Conservation (phyloP, 2,329 filamentous ascomycete genomes). For the Aspergillus glaucus region DNA sequence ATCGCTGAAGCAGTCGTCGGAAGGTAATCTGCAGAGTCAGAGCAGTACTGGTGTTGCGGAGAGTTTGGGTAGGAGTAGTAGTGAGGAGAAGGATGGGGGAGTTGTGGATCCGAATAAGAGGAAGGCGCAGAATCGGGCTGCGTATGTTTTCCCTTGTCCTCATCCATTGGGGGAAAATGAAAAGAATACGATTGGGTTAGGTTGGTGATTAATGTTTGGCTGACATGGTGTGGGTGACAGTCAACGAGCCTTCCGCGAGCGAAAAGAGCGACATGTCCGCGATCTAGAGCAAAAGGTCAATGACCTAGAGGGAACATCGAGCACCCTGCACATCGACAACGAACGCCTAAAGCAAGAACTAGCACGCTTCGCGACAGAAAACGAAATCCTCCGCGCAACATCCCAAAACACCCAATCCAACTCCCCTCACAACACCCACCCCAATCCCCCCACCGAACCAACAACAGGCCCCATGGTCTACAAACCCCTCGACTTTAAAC, state of each 20-base stretch:
- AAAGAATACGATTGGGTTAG: conserved; percentile 45
- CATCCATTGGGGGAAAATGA: conserved; percentile 52
- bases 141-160: conserved; percentile 48
- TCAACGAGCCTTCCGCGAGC: conserved; percentile 91
- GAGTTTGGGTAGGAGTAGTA: conserved; percentile 40
- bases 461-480: conserved; percentile 64
- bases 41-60: conserved; percentile 20
- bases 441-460: conserved; percentile 24
- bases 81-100: conserved; percentile 49
- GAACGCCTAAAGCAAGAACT: conserved; percentile 78
- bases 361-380: conserved; percentile 79
- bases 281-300: conserved; percentile 84
- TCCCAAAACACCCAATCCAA: conserved; percentile 40
- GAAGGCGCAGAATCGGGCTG: conserved; percentile 67
- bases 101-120: conserved; percentile 54
- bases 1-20: conserved; percentile 28
- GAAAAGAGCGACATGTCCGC: conserved; percentile 90
- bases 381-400: conserved; percentile 84
- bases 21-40: conserved; percentile 5
- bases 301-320: conserved; percentile 66
- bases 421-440: conserved; percentile 36
- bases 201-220: too few species aligned
- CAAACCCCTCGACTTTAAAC: conserved; percentile 60
- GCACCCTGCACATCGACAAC: conserved; percentile 71
- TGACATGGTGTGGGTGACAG: conserved; percentile 41